phyloP scores from a whole-genome alignment of 2,329 filamentous ascomycete genomes.

The Talaromyces sp. region DNA sequence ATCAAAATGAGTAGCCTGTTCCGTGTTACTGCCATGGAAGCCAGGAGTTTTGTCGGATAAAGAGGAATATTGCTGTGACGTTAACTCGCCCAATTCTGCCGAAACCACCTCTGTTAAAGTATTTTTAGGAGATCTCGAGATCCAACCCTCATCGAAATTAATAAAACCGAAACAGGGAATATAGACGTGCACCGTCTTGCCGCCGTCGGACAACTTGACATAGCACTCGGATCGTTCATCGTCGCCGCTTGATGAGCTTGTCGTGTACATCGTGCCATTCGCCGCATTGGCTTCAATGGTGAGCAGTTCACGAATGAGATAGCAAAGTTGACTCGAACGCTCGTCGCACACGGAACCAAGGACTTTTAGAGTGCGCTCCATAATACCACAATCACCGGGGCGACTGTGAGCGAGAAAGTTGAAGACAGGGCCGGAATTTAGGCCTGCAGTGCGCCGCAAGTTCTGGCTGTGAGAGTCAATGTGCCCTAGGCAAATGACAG shows the following conservation, averaged over 20 bases:
- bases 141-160: slow-evolving; percentile 23
- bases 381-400: slow-evolving; percentile 36
- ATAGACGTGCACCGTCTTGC: slow-evolving; percentile 26
- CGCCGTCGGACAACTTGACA: slow-evolving; percentile 16
- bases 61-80: not conserved
- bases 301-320: slow-evolving; percentile 33
- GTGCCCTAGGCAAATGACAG: slow-evolving; percentile 44
- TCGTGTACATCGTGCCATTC: slow-evolving; percentile 21
- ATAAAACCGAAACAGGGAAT: slow-evolving; percentile 41
- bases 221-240: slow-evolving; percentile 19
- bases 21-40: not conserved
- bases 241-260: slow-evolving; percentile 14
- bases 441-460: not conserved
- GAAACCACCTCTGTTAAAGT: not conserved
- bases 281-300: slow-evolving; percentile 34
- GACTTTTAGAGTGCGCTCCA: slow-evolving; percentile 33
- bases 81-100: not conserved
- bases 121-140: not conserved
- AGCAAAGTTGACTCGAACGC: not conserved
- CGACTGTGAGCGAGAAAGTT: slow-evolving; percentile 40
- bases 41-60: not conserved
- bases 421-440: slow-evolving; percentile 12
- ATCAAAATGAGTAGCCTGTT: not conserved
- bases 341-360: slow-evolving; percentile 19
- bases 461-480: slow-evolving; percentile 32